phyloP scores from a whole-genome alignment of 1,139 yeast genomes.

The Blastobotrys elegans region DNA sequence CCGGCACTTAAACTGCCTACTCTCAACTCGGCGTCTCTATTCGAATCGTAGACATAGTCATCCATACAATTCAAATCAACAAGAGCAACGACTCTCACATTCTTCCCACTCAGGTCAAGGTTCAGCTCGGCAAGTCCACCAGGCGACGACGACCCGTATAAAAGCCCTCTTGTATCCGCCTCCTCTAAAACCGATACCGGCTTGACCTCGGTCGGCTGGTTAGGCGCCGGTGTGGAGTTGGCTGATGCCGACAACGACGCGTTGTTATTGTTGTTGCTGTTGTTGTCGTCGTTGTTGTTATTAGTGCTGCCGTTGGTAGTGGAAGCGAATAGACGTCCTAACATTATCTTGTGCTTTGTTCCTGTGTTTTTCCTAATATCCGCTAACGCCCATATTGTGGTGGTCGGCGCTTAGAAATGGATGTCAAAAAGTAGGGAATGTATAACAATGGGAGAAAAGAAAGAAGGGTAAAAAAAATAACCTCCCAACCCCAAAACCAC shows the following conservation, averaged over 20 bases:
- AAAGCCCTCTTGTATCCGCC: constrained; percentile 26
- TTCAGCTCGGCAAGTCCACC: constrained; percentile 13
- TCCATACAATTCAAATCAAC: constrained; percentile 23
- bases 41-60: constrained; percentile 25
- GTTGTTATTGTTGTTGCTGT: neutral
- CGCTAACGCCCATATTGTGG: too few species aligned
- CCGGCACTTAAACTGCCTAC: neutral
- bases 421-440: neutral
- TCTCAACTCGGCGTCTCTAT: constrained; percentile 1
- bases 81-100: constrained; percentile 26
- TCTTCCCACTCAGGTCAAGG: constrained; percentile 18
- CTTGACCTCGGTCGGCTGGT: constrained; percentile 7
- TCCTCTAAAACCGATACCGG: constrained; percentile 29
- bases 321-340: constrained; percentile 11
- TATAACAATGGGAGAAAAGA: neutral
- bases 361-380: too few species aligned
- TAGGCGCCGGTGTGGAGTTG: too few species aligned
- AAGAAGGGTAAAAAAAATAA: neutral
- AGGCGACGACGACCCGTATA: constrained; percentile 24
- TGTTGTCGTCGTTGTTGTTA: neutral
- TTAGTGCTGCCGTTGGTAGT: constrained; percentile 5
- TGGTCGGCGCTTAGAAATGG: too few species aligned
- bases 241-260: neutral
- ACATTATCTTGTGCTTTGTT: too few species aligned
- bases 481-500: neutral